Evolutionary conservation across 23 red algal genomes (phyloP).

Genomic region (Gracilaria domingensis): DNA sequence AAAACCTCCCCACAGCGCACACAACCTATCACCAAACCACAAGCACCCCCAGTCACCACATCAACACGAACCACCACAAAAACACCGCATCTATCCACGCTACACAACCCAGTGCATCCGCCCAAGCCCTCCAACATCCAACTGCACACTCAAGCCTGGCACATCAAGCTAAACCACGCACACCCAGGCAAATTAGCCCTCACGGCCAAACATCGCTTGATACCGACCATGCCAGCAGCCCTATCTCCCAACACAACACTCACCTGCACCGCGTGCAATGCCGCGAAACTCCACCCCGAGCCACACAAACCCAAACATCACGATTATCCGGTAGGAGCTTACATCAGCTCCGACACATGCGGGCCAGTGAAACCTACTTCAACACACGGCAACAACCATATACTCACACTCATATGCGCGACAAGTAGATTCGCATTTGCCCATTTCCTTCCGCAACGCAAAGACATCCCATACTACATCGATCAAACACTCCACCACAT

Average conservation of each 20-base stretch:
- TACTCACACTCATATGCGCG: background rate
- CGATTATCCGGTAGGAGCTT: background rate
- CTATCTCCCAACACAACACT: too few relatives aligned
- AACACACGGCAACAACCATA: conserved; percentile 7
- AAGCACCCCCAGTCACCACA: background rate
- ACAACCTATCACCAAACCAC: background rate
- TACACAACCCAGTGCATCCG: background rate
- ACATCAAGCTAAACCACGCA: background rate
- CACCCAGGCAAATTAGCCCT: background rate
- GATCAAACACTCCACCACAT: background rate
- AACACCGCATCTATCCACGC: too few relatives aligned
- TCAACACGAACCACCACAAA: background rate
- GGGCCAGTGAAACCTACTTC: background rate
- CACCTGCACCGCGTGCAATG: too few relatives aligned
- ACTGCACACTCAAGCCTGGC: background rate
- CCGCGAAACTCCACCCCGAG: too few relatives aligned
- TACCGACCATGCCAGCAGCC: background rate
- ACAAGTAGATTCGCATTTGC: background rate
- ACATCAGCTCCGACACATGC: conserved; percentile 32
- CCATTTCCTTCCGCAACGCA: background rate
- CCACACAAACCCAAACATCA: background rate
- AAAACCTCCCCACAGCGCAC: background rate
- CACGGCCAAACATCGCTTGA: background rate
- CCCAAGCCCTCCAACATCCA: background rate
- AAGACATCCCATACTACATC: background rate